Evolutionary conservation across 371 early-diverging fungal genomes (phyloP).

Genomic region (Mortierella sp.): DNA sequence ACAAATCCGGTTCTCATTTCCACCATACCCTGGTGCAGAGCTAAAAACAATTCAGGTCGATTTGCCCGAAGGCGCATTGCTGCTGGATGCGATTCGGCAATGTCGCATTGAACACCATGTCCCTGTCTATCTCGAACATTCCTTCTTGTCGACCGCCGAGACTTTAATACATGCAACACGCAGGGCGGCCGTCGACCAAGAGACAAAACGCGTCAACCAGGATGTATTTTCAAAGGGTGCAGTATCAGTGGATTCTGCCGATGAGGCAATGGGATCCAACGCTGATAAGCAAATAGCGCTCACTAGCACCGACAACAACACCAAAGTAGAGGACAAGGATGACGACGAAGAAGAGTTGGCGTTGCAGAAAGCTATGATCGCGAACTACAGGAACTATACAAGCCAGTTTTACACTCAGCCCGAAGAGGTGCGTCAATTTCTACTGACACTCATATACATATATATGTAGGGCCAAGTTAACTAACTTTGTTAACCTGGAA

Average conservation of each 20-base stretch:
- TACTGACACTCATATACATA: background rate
- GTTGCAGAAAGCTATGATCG: conserved; percentile 53
- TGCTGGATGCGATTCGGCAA: conserved; percentile 61
- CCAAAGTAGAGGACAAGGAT: background rate
- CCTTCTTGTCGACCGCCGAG: conserved; percentile 60
- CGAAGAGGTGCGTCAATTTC: conserved; percentile 57
- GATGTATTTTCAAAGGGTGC: conserved; percentile 15
- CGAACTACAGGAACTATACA: conserved; percentile 60
- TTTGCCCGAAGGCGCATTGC: conserved; percentile 59
- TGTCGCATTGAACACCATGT: conserved; percentile 57
- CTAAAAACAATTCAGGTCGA: conserved; percentile 34
- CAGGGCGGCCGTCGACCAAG: conserved; percentile 22
- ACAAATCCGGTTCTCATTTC: conserved; percentile 39
- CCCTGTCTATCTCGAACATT: conserved; percentile 61
- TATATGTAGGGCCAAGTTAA: background rate
- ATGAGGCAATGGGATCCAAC: background rate
- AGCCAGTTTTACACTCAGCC: conserved; percentile 63
- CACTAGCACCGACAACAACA: background rate
- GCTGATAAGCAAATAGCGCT: background rate
- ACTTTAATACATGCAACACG: conserved; percentile 52
- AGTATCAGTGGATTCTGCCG: background rate
- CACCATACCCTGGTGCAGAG: conserved; percentile 49
- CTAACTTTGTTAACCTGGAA: background rate
- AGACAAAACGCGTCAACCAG: conserved; percentile 20
- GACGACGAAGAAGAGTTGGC: conserved; percentile 10